Evolutionary conservation across 495 filamentous ascomycete species (phyloP), one percentile per base, ranked within the genome.

Genomic region (Talaromyces nanjingensis): DNA sequence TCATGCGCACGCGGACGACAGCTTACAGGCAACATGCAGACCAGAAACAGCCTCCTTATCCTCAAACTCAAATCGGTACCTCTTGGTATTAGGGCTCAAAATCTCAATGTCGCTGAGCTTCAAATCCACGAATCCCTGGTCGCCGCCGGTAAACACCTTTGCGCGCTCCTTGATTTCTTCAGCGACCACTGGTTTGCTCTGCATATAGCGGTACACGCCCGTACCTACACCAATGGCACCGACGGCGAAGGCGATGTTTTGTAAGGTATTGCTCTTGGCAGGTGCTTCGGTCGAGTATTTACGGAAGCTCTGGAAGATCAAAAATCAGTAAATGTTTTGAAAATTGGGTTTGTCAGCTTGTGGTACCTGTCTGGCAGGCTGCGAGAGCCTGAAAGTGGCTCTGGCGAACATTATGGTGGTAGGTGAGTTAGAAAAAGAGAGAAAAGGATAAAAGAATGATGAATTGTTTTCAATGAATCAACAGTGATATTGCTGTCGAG

Each of bases 41-140:
- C 94, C 94, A 63, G 87, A 90, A 54, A 96, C 87, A 75, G 87
- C 83, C 71, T 97, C 88, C 68, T 86, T 84, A 68, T 93, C 87
- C n/a, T 90, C 89, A 27, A 96, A 86, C 49, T 83, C 81, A 77
- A 96, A 96, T 68, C 89, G 87, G 70, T 97, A 78, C 54, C 79
- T 83, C 87, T 97, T 97, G 63, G 91, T 92, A 82, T 96, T 96
- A 79, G 89, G 87, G 78, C 89, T 96, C 76, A 96, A 73, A 14
- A 73, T 69, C 77, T 91, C 88, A 66, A 91, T 82, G n/a, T 86
- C 83, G 52, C 91, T 86, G 53, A 98, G 82, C 79, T 88, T 86
- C 66, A 96, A 84, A 65, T 85, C 83, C 49, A 96, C 74, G 76
- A 90, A 96, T 69, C 91, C 93, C 76, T 94, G 87, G 57, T 93